phyloP scores from a whole-genome alignment of 2,329 filamentous ascomycete species.

The Scedosporium boydii region DNA sequence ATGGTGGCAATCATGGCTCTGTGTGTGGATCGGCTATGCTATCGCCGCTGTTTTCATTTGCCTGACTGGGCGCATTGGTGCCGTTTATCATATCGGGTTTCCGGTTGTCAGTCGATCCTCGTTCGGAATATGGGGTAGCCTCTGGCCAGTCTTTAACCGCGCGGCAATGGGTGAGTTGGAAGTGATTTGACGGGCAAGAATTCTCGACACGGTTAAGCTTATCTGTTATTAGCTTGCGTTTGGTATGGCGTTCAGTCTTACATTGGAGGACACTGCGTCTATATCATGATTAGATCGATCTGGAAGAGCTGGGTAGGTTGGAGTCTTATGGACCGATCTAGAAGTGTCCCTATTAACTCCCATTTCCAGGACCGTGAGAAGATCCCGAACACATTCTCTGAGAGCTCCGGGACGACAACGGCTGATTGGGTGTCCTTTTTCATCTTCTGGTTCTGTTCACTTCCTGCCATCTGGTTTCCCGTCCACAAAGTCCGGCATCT shows the following conservation, averaged over 20 bases:
- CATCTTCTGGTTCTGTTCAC: slow-evolving; percentile 72
- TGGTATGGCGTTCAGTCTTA: slow-evolving; percentile 84
- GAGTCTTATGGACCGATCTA: too few species aligned
- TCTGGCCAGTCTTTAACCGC: slow-evolving; percentile 85
- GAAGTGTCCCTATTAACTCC: too few species aligned
- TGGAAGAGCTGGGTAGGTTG: slow-evolving; percentile 58
- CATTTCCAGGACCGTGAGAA: slow-evolving; percentile 32
- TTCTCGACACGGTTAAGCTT: not conserved
- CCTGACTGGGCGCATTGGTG: slow-evolving; percentile 72
- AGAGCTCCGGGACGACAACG: slow-evolving; percentile 60
- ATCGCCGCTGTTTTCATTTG: slow-evolving; percentile 69
- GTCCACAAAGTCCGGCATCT: slow-evolving; percentile 82
- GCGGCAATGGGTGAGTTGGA: slow-evolving; percentile 57
- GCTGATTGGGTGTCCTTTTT: slow-evolving; percentile 74
- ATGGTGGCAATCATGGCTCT: slow-evolving; percentile 90
- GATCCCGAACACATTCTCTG: slow-evolving; percentile 58
- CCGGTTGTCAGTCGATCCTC: slow-evolving; percentile 69
- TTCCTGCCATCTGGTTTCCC: slow-evolving; percentile 82
- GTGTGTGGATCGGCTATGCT: slow-evolving; percentile 77
- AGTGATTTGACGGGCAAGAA: too few species aligned
- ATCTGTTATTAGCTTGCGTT: slow-evolving; percentile 48
- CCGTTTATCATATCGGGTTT: slow-evolving; percentile 82
- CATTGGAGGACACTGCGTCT: slow-evolving; percentile 78
- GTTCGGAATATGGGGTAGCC: slow-evolving; percentile 80
- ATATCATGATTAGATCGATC: slow-evolving; percentile 79